Conservation (phyloP, 805 yeast species). For the Suhomyces canberraensis region DNA sequence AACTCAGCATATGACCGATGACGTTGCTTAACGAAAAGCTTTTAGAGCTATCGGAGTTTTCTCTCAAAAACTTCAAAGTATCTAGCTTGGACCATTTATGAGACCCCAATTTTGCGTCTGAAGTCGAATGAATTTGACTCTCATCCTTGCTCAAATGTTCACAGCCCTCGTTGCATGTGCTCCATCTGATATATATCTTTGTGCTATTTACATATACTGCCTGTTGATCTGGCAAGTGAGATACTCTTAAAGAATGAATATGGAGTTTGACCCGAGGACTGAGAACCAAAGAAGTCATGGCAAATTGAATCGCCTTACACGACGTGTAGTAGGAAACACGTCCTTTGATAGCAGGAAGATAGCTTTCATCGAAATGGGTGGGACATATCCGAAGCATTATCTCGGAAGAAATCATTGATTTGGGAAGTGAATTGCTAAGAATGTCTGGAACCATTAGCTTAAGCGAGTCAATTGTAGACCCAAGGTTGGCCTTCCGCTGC, state of each 20-base stretch:
- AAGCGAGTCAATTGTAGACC: constrained; percentile 49
- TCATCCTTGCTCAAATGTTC: constrained; percentile 34
- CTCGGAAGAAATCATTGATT: constrained; percentile 40
- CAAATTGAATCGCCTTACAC: constrained; percentile 52
- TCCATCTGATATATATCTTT: constrained; percentile 54
- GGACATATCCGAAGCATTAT: constrained; percentile 58
- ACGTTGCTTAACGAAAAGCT: constrained; percentile 15
- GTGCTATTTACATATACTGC: constrained; percentile 41
- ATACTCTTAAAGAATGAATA: constrained; percentile 41
- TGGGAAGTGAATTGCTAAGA: constrained; percentile 44
- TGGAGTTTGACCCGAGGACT: constrained; percentile 53
- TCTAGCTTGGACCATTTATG: constrained; percentile 41
- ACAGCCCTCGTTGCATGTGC: constrained; percentile 53
- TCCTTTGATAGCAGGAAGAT: constrained; percentile 57
- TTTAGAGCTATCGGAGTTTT: constrained; percentile 1
- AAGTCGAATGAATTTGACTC: constrained; percentile 24
- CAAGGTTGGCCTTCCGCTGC: constrained; percentile 48
- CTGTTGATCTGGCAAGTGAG: constrained; percentile 22
- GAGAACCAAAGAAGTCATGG: constrained; percentile 54
- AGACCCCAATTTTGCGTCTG: constrained; percentile 38
- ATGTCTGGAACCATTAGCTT: constrained; percentile 49
- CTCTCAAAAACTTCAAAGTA: constrained; percentile 16
- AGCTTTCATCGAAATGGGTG: constrained; percentile 42
- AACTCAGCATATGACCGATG: constrained; percentile 28
- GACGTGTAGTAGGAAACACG: constrained; percentile 53